Base-by-base conservation (phyloP, 176 grass and related monocot genomes). In the Puccinellia tenuiflora region DNA sequence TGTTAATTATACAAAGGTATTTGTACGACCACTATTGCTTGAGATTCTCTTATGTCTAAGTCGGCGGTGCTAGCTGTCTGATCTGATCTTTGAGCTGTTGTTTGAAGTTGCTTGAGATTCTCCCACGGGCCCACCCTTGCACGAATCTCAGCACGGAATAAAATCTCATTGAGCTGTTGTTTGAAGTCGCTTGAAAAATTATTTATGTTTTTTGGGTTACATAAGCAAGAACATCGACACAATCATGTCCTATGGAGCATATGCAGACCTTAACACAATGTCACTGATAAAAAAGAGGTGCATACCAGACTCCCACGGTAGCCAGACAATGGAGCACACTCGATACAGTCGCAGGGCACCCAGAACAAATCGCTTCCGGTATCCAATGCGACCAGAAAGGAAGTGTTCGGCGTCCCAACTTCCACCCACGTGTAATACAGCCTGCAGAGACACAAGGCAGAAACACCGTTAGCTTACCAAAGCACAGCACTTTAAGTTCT, bases 331-430 rank as follows among this genome's bases (percentile, higher is more conserved):
- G 96, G 91, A 85, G 96, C 96, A 34, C 96, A 99, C 64, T 90
- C 74, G 24, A 99, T 89, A 77, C 93, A 96, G 79, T 99, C 91
- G 85, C 93, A 99, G 20, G 96, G 96, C 28, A 99, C 88, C 96
- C 96, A 96, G 68, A 99, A 92, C 75, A 99, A 85, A 88, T 99
- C 93, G 80, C 93, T 99, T 79, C 96, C 96, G 83, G 96, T 89
- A 92, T 96, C 96, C 85, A 99, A 28, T 81, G 93, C 96, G 45
- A 99, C 96, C 46, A 99, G 38, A 84, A 99, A 99, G 30, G 96
- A 87, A 66, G 90, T 87, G 34, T 85, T 94, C 15, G 93, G 93
- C 30, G 91, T 96, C 74, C 96, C 96, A 75, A 99, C 87, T 77
- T 93, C 91, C 50, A 99, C 94, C 96, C 93, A 99, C 57, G 96